Percentiles rank a stretch among this genome's conserved stretches.
phyloP scores from a whole-genome alignment of 768 basidiomycete species.

The Butyriboletus loyo region DNA sequence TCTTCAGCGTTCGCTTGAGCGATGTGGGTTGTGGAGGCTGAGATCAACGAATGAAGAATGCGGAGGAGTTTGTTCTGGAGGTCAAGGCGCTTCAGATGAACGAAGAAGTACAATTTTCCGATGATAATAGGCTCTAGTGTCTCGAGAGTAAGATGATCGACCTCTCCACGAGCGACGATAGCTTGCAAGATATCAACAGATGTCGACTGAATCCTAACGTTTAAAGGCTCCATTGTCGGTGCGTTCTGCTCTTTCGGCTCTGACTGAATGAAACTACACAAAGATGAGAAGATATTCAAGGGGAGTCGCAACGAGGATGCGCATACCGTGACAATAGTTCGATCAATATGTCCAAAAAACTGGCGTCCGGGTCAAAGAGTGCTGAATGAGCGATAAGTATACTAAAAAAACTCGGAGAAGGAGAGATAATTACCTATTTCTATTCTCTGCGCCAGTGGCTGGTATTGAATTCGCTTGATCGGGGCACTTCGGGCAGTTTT shows the following conservation, averaged over 20 bases:
- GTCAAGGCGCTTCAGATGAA: conserved; percentile 71
- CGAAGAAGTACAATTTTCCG: conserved; percentile 67
- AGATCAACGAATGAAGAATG: conserved; percentile 82
- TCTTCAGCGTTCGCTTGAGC: conserved; percentile 32
- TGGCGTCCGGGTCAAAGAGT: conserved; percentile 51
- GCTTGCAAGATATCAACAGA: conserved; percentile 81
- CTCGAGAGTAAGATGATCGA: conserved; percentile 57
- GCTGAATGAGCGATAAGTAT: conserved; percentile 10
- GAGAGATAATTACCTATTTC: conserved; percentile 46
- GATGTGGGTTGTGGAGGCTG: conserved; percentile 48
- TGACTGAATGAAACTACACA: conserved; percentile 66
- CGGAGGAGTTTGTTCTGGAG: conserved; percentile 93
- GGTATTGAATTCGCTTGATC: conserved; percentile 63
- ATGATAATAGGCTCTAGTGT: conserved; percentile 69
- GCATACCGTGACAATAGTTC: conserved; percentile 70
- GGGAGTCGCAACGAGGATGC: conserved; percentile 36
- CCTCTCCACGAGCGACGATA: conserved; percentile 77
- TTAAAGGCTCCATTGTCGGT: conserved; percentile 57
- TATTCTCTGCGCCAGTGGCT: conserved; percentile 59
- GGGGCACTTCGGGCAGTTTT: conserved; percentile 65
- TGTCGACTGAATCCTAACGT: conserved; percentile 65
- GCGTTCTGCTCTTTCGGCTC: conserved; percentile 57
- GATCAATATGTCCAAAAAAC: conserved; percentile 75
- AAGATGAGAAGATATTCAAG: not conserved
- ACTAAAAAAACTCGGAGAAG: not conserved